phyloP scores from a whole-genome alignment of 2,329 filamentous ascomycete species.

The Alternaria incomplexa region DNA sequence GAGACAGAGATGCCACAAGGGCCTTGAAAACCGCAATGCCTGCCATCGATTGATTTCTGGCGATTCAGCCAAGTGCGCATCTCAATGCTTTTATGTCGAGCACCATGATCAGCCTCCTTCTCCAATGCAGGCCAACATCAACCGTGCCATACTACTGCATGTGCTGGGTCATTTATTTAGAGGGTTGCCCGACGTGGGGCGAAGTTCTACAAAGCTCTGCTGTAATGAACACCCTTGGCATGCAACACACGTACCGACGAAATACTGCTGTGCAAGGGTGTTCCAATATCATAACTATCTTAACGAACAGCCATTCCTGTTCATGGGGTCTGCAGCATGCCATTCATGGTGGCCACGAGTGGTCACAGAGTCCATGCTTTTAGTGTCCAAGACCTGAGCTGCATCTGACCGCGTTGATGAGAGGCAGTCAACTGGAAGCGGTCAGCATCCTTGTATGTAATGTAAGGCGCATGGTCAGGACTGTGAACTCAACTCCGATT shows the following conservation, averaged over 20 bases:
- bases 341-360: not conserved
- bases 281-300: not conserved
- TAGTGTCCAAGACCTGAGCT: not conserved
- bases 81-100: conserved; percentile 1
- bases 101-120: not conserved
- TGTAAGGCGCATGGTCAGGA: not conserved
- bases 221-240: not conserved
- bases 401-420: not conserved
- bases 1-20: conserved; percentile 29
- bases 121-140: not conserved
- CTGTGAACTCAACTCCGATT: not conserved
- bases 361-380: not conserved
- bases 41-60: conserved; percentile 23
- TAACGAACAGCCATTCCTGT: not conserved
- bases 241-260: not conserved
- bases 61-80: not conserved
- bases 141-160: conserved; percentile 1
- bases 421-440: not conserved
- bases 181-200: not conserved
- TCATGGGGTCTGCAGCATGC: not conserved
- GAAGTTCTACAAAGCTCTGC: not conserved
- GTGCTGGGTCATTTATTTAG: conserved; percentile 8
- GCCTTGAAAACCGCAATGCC: conserved; percentile 24
- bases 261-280: not conserved
- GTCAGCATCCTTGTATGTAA: not conserved